Conservation (phyloP, 2,329 filamentous ascomycete species). For the Fusarium chuoi region DNA sequence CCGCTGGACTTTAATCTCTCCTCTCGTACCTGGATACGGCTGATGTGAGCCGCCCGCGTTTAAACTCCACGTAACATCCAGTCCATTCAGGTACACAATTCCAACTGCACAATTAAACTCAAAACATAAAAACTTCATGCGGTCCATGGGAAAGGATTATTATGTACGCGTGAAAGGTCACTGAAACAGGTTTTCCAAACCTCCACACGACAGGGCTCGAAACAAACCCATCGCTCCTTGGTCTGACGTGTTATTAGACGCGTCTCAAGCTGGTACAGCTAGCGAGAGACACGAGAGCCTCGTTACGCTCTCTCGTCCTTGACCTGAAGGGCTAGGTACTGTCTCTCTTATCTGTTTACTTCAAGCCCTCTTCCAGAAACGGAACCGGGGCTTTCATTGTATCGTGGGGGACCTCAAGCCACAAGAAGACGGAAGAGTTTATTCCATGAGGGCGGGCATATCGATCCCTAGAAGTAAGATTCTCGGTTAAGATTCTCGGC, state of each 20-base stretch:
- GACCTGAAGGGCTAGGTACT: background rate
- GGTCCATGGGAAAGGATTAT: background rate
- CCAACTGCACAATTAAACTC: slow-evolving; percentile 16
- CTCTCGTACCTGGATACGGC: slow-evolving; percentile 2
- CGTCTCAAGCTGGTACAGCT: slow-evolving; percentile 21
- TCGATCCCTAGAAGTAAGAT: background rate
- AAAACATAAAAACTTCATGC: slow-evolving; percentile 12
- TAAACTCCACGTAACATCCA: background rate
- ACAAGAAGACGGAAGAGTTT: background rate
- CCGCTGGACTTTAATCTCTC: background rate
- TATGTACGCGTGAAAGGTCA: slow-evolving; percentile 4
- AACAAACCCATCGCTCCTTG: slow-evolving; percentile 20
- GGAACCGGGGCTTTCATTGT: background rate
- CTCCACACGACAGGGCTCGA: slow-evolving; percentile 22
- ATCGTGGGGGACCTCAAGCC: background rate
- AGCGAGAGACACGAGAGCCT: slow-evolving; percentile 27
- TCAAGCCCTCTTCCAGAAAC: slow-evolving; percentile 2
- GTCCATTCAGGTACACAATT: slow-evolving; percentile 1
- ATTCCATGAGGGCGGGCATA: background rate
- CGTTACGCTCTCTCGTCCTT: background rate
- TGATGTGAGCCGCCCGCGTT: slow-evolving; percentile 32
- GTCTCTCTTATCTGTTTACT: slow-evolving; percentile 3
- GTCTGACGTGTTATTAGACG: slow-evolving; percentile 22
- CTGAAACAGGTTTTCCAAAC: slow-evolving; percentile 14
- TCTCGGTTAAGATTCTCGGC: slow-evolving; percentile 23